These are phyloP conservation scores for Xerocomellus intermedius DNA, from an alignment of 768 basidiomycete species.

Conservation along the genomic window DNA sequence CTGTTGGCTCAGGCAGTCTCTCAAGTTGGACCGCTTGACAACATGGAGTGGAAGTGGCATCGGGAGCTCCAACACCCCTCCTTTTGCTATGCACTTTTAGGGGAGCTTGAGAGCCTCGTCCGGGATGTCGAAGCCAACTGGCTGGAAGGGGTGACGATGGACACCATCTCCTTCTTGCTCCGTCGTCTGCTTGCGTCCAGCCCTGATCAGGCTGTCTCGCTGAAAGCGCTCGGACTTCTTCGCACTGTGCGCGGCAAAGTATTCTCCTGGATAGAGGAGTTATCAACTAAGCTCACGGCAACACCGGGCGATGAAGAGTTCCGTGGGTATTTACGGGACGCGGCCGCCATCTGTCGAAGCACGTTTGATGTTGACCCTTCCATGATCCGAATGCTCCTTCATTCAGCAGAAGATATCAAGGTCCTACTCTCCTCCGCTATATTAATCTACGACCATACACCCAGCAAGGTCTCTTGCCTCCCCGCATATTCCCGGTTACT, in stretches of 20 bases:
- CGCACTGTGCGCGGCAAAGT: slow-evolving; percentile 31
- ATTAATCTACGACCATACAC: slow-evolving; percentile 26
- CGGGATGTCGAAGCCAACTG: slow-evolving; percentile 40
- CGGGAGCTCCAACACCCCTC: slow-evolving; percentile 29
- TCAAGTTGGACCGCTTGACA: slow-evolving; percentile 37
- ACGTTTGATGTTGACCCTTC: slow-evolving; percentile 27
- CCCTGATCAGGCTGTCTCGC: slow-evolving; percentile 8
- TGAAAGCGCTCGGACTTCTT: slow-evolving; percentile 28
- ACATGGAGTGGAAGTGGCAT: slow-evolving; percentile 39
- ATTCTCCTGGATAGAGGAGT: slow-evolving; percentile 37
- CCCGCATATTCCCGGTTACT: slow-evolving; percentile 13
- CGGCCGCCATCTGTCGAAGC: slow-evolving; percentile 40
- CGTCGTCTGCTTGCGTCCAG: slow-evolving; percentile 37
- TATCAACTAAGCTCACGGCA: slow-evolving; percentile 24
- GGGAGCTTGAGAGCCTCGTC: slow-evolving; percentile 37
- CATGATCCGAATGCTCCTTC: slow-evolving; percentile 11
- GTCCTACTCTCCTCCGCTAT: slow-evolving; percentile 24
- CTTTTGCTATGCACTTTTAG: slow-evolving; percentile 40
- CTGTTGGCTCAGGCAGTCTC: slow-evolving; percentile 43
- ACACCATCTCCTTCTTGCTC: slow-evolving; percentile 35
- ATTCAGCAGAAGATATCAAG: slow-evolving; percentile 17
- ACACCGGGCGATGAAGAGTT: slow-evolving; percentile 12
- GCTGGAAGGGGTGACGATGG: slow-evolving; percentile 34
- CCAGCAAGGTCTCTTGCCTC: slow-evolving; percentile 5
- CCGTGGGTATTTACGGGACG: slow-evolving; percentile 31